Evolutionary conservation across 73 alveolate genomes (phyloP).

Genomic region (Paramecium caudatum): DNA sequence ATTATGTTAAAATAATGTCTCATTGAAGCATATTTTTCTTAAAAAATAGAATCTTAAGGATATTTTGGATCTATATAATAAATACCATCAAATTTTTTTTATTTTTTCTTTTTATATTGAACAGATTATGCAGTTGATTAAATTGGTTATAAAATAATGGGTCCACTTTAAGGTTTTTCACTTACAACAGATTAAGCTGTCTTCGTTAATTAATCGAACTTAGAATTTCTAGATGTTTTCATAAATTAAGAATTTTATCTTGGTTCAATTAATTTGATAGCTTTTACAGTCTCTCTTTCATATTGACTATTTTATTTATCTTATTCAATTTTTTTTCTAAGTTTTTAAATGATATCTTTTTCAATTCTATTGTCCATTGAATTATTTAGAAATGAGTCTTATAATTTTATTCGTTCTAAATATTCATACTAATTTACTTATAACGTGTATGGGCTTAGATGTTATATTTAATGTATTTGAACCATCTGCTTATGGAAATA

Average conservation of each 20-base stretch:
- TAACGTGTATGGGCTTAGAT: conserved; percentile 54
- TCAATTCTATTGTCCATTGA: conserved; percentile 18
- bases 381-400: conserved; percentile 19
- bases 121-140: background rate
- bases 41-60: conserved; percentile 58
- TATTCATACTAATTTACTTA: background rate
- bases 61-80: conserved; percentile 63
- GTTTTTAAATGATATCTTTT: background rate
- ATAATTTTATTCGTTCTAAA: conserved; percentile 2
- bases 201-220: background rate
- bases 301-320: background rate
- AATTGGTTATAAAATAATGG: background rate
- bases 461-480: conserved; percentile 30
- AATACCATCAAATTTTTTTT: conserved; percentile 63
- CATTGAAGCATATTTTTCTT: conserved; percentile 67
- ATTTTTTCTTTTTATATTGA: conserved; percentile 27
- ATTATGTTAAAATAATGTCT: conserved; percentile 57
- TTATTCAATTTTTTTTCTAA: background rate
- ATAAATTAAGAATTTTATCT: background rate
- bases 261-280: conserved; percentile 16
- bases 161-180: background rate
- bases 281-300: conserved; percentile 12
- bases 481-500: conserved; percentile 32
- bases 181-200: too few relatives aligned
- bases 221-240: conserved; percentile 55